Evolutionary conservation across 1,139 yeast species (phyloP), one percentile per base, ranked within the genome.

Genomic region (Yamadazyma membranifaciens): DNA sequence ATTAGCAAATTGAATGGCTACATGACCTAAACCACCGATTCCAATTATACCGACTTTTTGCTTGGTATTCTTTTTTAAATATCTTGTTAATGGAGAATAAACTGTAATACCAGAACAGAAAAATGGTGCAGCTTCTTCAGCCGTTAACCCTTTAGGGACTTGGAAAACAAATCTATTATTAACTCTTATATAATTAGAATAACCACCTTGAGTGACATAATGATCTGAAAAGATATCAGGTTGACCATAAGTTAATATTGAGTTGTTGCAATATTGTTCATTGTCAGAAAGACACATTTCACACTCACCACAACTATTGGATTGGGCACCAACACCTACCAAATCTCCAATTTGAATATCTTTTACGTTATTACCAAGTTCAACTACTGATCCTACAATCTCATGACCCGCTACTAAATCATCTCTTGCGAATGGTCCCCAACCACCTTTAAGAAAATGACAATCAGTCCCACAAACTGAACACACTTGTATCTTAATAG

Each of bases 81-180:
- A 55, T 52, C 70, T 57, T 36, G 62, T 60, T 45, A 81, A 56
- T 29, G 87, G 87, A 4, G 80, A 68, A 59, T 65, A 80, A 84
- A 73, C 78, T 22, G 87, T 81, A 51, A 79, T 64, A 45, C 87
- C 87, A 29, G 81, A 86, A 63, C 87, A 81, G 65, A 81, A 62
- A 55, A 81, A 65, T 20, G 86, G 84, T 12, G 84, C 84, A 27
- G 80, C 78, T 38, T 60, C 59, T 41, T 62, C 66, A 20, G 74
- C 60, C 16, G 63, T 58, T 46, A 80, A 55, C 17, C 45, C 58
- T 12, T 79, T 81, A 20, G 87, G 87, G 42, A 81, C 73, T 17
- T 71, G 69, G 57, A 80, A 73, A 10, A 67, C 78, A 52, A 75
- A 78, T 42, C 69, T 63, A 50, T 76, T 79, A 53, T 74, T 65